A percentile compares a stretch with the other conserved stretches of the same genome.
Evolutionary conservation across 345 rosid species (phyloP).

Genomic region (Gossypium stocksii): DNA sequence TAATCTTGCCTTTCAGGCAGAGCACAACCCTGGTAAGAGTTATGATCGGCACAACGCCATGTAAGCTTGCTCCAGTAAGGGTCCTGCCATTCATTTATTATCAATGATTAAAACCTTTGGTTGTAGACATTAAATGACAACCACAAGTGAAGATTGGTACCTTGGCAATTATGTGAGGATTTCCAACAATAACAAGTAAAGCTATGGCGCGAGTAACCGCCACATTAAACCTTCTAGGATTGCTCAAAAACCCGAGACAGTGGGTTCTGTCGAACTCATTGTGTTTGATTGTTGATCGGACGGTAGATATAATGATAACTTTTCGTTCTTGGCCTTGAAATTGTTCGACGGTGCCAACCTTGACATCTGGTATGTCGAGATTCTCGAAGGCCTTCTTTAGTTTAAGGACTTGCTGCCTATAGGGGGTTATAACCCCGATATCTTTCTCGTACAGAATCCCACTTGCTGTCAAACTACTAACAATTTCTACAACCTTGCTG

Average conservation of each 20-base stretch:
- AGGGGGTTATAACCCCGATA: constrained; percentile 86
- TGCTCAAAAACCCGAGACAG: constrained; percentile 76
- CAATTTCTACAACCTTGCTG: constrained; percentile 73
- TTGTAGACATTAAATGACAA: not conserved
- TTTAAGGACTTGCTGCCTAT: constrained; percentile 83
- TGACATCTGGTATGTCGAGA: constrained; percentile 54
- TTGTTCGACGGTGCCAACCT: constrained; percentile 94
- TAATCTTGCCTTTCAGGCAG: constrained; percentile 58
- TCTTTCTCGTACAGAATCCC: constrained; percentile 52
- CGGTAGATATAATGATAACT: constrained; percentile 79
- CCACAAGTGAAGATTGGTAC: constrained; percentile 27
- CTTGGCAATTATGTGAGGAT: constrained; percentile 79
- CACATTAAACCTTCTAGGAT: constrained; percentile 85
- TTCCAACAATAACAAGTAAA: constrained; percentile 67
- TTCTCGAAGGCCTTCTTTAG: constrained; percentile 63
- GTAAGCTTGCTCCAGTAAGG: constrained; percentile 63
- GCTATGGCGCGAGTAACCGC: constrained; percentile 84
- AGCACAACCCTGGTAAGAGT: constrained; percentile 69
- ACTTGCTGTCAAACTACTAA: constrained; percentile 42
- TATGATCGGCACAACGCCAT: constrained; percentile 69
- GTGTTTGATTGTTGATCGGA: constrained; percentile 80
- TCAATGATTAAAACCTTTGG: too few relatives aligned
- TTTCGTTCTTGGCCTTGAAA: constrained; percentile 93
- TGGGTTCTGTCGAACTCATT: constrained; percentile 61
- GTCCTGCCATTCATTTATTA: constrained; percentile 40